phyloP scores from a whole-genome alignment of 2,329 filamentous ascomycete species.

The Fusarium tricinctum region DNA sequence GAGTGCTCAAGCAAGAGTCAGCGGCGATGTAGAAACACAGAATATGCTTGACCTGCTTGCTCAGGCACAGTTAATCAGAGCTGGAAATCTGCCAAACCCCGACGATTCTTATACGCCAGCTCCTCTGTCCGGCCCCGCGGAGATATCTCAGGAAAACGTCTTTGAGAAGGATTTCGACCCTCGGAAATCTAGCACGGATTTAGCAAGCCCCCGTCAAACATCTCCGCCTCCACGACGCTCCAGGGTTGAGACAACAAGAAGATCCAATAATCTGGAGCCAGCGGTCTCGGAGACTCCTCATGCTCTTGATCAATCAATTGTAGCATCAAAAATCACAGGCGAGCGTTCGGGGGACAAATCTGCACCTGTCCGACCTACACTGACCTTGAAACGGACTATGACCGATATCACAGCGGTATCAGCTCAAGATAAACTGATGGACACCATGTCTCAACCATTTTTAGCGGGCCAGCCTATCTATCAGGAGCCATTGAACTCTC shows the following conservation, averaged over 20 bases:
- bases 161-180: conserved; percentile 86
- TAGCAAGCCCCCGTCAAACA: conserved; percentile 54
- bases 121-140: conserved; percentile 84
- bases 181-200: conserved; percentile 65
- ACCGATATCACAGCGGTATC: conserved; percentile 84
- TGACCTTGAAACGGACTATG: conserved; percentile 83
- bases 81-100: conserved; percentile 70
- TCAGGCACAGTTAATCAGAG: conserved; percentile 82
- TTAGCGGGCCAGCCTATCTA: conserved; percentile 60
- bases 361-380: conserved; percentile 69
- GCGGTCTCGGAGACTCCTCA: conserved; percentile 38
- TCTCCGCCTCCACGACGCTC: conserved; percentile 52
- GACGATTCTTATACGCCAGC: conserved; percentile 60
- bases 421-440: conserved; percentile 85
- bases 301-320: conserved; percentile 65
- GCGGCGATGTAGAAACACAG: conserved; percentile 88
- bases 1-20: conserved; percentile 84
- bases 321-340: conserved; percentile 70
- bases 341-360: conserved; percentile 66
- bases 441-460: conserved; percentile 88
- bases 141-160: conserved; percentile 79
- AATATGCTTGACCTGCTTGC: conserved; percentile 91
- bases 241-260: conserved; percentile 32
- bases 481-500: conserved; percentile 59
- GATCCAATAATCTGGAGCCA: conserved; percentile 35